Percentiles rank a stretch among this genome's conserved stretches.
Evolutionary conservation across 371 early-diverging fungal genomes (phyloP).

Genomic region (Blakeslea trispora): DNA sequence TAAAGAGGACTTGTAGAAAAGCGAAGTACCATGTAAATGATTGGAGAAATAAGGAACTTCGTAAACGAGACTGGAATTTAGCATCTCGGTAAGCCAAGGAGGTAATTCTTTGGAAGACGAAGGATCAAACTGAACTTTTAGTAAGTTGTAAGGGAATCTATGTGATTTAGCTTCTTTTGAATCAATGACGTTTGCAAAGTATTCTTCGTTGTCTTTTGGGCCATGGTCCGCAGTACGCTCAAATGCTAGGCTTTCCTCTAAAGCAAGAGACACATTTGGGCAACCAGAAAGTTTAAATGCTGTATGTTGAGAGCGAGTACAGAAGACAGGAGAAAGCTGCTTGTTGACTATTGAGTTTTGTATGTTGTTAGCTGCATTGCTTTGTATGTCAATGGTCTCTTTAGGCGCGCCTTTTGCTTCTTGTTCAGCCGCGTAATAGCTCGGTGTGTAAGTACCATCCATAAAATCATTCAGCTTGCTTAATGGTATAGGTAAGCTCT

Average conservation of each 20-base stretch:
- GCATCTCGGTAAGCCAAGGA: slow-evolving; percentile 92
- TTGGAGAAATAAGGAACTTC: slow-evolving; percentile 99
- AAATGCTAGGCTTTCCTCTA: slow-evolving; percentile 98
- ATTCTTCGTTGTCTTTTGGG: background rate
- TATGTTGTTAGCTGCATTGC: slow-evolving; percentile 50
- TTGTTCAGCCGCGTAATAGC: slow-evolving; percentile 75
- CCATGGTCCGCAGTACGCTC: slow-evolving; percentile 88
- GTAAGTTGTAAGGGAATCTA: slow-evolving; percentile 43
- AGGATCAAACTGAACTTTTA: slow-evolving; percentile 91
- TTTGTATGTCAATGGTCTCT: slow-evolving; percentile 71
- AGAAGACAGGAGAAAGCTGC: slow-evolving; percentile 82
- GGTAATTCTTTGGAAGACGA: slow-evolving; percentile 91
- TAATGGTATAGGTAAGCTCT: slow-evolving; percentile 92
- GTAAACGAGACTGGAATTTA: slow-evolving; percentile 89
- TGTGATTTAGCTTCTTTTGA: too few species aligned
- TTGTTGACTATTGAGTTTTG: slow-evolving; percentile 78
- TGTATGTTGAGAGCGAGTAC: slow-evolving; percentile 97
- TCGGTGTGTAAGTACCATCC: slow-evolving; percentile 78
- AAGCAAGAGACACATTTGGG: slow-evolving; percentile 91
- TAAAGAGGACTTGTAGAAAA: slow-evolving; percentile 82
- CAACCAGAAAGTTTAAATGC: slow-evolving; percentile 99
- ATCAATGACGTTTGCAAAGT: too few species aligned
- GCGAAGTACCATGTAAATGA: slow-evolving; percentile 95
- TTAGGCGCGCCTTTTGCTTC: slow-evolving; percentile 72
- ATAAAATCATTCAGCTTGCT: slow-evolving; percentile 87